Conservation (phyloP, 2,329 filamentous ascomycete genomes). For the Endoconidiophora polonica region DNA sequence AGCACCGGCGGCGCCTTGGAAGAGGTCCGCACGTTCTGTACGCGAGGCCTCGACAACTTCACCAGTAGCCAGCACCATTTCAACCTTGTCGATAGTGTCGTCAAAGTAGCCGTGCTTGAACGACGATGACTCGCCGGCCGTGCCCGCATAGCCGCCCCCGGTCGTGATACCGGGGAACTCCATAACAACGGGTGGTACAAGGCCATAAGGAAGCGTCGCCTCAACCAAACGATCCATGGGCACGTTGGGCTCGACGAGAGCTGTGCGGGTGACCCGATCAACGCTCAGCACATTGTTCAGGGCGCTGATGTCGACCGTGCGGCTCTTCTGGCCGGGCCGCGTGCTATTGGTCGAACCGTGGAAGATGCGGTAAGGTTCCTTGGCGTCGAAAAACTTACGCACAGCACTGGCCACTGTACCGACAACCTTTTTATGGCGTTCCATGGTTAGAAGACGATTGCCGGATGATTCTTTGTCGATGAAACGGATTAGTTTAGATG, state of each 20-base stretch:
- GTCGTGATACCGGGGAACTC: conserved; percentile 63
- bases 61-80: conserved; percentile 54
- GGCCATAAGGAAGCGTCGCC: conserved; percentile 43
- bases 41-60: conserved; percentile 38
- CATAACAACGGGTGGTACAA: conserved; percentile 58
- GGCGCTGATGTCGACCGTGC: conserved; percentile 46
- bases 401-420: conserved; percentile 30
- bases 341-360: conserved; percentile 68
- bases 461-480: too few species aligned
- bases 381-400: conserved; percentile 29
- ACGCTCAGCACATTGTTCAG: conserved; percentile 49
- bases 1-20: conserved; percentile 47
- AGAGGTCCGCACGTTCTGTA: conserved; percentile 35
- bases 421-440: conserved; percentile 33
- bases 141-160: conserved; percentile 55
- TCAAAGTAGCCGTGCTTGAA: conserved; percentile 61
- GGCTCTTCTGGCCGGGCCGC: conserved; percentile 30
- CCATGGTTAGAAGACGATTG: conserved; percentile 22
- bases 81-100: conserved; percentile 42
- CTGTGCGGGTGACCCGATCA: conserved; percentile 35
- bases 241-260: conserved; percentile 59
- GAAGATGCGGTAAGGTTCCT: conserved; percentile 52
- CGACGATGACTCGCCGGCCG: conserved; percentile 51
- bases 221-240: conserved; percentile 57
- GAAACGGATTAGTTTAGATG: background rate